A percentile compares a stretch with the other conserved stretches of the same genome.
Evolutionary conservation across 495 filamentous ascomycete species (phyloP).

Genomic region (Penicillium robsamsonii): DNA sequence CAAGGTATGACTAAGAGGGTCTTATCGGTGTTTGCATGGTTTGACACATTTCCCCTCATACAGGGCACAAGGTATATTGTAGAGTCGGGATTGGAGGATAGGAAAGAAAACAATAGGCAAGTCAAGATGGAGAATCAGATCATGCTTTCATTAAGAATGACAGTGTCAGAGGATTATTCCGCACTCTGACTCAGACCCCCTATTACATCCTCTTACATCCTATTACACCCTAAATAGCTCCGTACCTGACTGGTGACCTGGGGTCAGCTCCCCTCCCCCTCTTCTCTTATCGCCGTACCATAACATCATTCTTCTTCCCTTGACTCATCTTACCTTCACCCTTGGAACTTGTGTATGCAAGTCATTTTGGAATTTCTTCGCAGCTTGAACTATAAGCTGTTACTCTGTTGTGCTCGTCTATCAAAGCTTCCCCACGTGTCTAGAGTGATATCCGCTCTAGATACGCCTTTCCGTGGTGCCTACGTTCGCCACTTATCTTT

Average conservation of each 20-base stretch:
- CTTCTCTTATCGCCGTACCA: constrained; percentile 14
- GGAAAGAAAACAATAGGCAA: neutral
- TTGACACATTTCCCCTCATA: constrained; percentile 2
- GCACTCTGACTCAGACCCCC: constrained; percentile 12
- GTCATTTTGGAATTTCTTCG: constrained; percentile 4
- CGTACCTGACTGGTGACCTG: constrained; percentile 16
- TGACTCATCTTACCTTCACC: constrained; percentile 13
- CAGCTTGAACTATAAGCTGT: constrained; percentile 12
- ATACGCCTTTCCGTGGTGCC: constrained; percentile 17
- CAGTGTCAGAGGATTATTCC: constrained; percentile 8
- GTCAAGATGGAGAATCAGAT: constrained; percentile 1
- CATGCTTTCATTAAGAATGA: constrained; percentile 18
- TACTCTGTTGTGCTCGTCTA: constrained; percentile 25
- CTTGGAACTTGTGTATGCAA: constrained; percentile 11
- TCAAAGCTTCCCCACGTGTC: constrained; percentile 33
- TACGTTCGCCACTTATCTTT: neutral
- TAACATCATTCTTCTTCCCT: constrained; percentile 15
- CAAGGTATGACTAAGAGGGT: constrained; percentile 4
- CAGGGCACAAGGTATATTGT: constrained; percentile 8
- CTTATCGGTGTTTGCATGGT: constrained; percentile 11
- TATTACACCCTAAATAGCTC: constrained; percentile 1
- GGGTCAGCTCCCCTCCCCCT: constrained; percentile 11
- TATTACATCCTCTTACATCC: constrained; percentile 2
- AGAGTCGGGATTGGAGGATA: constrained; percentile 5
- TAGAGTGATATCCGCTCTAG: constrained; percentile 28